phyloP scores from a whole-genome alignment of 2,329 filamentous ascomycete genomes.

The Phymatotrichopsis omnivora region DNA sequence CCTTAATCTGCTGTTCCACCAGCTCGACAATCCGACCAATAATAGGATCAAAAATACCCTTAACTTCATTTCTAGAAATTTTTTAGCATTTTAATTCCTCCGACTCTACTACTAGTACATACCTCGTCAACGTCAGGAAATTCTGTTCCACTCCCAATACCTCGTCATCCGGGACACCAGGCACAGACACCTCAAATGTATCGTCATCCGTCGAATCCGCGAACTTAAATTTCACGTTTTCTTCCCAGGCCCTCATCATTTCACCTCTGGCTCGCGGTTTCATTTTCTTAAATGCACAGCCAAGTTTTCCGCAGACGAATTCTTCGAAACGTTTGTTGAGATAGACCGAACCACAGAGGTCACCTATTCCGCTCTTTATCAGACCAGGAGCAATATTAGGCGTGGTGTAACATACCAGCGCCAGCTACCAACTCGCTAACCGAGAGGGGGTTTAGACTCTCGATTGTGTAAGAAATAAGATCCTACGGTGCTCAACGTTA shows the following conservation, averaged over 20 bases:
- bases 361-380: no score
- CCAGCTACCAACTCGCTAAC: no score
- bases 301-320: conserved; percentile 57
- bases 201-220: no score
- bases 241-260: conserved; percentile 68
- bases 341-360: conserved; percentile 22
- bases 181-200: conserved; percentile 4
- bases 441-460: conserved; percentile 62
- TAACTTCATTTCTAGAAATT: conserved; percentile 22
- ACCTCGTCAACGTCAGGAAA: conserved; percentile 19
- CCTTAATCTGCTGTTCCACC: conserved; percentile 28
- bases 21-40: conserved; percentile 27
- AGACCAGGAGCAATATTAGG: no score
- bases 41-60: conserved; percentile 29
- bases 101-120: no score
- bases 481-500: no score
- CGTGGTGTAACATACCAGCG: no score
- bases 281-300: no score
- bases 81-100: no score
- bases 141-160: conserved; percentile 18
- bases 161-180: conserved; percentile 17
- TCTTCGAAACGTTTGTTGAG: conserved; percentile 55
- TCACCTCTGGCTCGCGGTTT: conserved; percentile 34
- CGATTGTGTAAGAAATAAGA: conserved; percentile 59
- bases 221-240: conserved; percentile 81